Evolutionary conservation across 805 yeast genomes (phyloP).

Genomic region (Saturnispora ahearnii): DNA sequence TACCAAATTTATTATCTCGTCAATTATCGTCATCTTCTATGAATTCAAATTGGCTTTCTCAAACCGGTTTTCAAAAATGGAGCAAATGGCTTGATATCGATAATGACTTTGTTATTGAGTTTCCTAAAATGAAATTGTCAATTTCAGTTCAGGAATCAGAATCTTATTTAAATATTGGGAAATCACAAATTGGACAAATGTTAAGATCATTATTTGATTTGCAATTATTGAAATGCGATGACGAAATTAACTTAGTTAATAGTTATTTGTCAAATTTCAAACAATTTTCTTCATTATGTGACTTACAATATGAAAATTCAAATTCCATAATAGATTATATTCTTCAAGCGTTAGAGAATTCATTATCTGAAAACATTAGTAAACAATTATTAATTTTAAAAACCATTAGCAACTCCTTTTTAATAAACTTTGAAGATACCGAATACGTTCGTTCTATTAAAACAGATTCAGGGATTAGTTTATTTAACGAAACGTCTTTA

Average conservation of each 20-base stretch:
- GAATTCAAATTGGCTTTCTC: conserved; percentile 22
- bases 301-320: conserved; percentile 9
- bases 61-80: conserved; percentile 23
- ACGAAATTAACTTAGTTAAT: background rate
- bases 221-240: background rate
- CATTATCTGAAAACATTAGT: conserved; percentile 12
- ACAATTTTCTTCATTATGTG: conserved; percentile 24
- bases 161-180: background rate
- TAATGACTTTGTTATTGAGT: background rate
- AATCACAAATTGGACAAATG: background rate
- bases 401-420: conserved; percentile 15
- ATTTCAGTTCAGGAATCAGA: background rate
- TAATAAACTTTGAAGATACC: conserved; percentile 12
- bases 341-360: conserved; percentile 14
- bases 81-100: conserved; percentile 21
- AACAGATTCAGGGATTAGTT: conserved; percentile 18
- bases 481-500: conserved; percentile 14
- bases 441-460: conserved; percentile 9
- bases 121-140: background rate
- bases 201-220: background rate
- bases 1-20: conserved; percentile 13
- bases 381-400: conserved; percentile 14
- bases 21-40: conserved; percentile 1
- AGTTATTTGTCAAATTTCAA: conserved; percentile 20
- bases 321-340: conserved; percentile 14